These are phyloP conservation scores for Fusarium penzigii DNA, from an alignment of 2,329 filamentous ascomycete species.

Conservation along the genomic window DNA sequence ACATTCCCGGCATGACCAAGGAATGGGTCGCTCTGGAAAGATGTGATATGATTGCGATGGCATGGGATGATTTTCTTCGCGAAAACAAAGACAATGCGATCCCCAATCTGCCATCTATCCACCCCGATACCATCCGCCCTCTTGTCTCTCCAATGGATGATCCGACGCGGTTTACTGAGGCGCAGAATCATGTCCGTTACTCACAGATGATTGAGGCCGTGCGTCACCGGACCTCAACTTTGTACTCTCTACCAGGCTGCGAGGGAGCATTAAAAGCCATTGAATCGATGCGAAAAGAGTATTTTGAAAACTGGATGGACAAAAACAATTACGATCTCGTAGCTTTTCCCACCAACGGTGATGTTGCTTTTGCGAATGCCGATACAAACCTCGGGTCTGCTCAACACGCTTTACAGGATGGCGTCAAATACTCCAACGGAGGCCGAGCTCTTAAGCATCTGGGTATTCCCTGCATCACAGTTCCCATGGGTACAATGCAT, in stretches of 20 bases:
- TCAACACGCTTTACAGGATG: conserved; percentile 1
- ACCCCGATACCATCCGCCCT: conserved; percentile 5
- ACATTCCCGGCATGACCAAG: conserved; percentile 3
- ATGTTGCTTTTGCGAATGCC: conserved; percentile 2
- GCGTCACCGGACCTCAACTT: neutral
- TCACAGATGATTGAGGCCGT: conserved; percentile 4
- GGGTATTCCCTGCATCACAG: conserved; percentile 8
- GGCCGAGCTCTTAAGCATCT: conserved; percentile 10
- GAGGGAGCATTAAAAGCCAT: neutral
- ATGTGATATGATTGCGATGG: conserved; percentile 12
- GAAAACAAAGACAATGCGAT: neutral
- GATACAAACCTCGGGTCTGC: conserved; percentile 2
- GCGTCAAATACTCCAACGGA: conserved; percentile 11
- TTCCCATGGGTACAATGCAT: conserved; percentile 8
- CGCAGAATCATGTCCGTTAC: conserved; percentile 10
- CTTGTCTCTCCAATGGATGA: conserved; percentile 7
- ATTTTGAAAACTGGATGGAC: neutral
- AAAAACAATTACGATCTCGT: neutral
- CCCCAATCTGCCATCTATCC: neutral
- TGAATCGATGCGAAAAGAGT: neutral
- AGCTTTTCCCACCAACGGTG: conserved; percentile 8
- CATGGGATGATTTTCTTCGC: conserved; percentile 2
- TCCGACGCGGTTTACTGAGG: conserved; percentile 1
- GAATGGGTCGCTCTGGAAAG: conserved; percentile 12
- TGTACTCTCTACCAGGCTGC: neutral